Evolutionary conservation across 2,329 filamentous ascomycete species (phyloP).

Genomic region (Epicoccum nigrum): DNA sequence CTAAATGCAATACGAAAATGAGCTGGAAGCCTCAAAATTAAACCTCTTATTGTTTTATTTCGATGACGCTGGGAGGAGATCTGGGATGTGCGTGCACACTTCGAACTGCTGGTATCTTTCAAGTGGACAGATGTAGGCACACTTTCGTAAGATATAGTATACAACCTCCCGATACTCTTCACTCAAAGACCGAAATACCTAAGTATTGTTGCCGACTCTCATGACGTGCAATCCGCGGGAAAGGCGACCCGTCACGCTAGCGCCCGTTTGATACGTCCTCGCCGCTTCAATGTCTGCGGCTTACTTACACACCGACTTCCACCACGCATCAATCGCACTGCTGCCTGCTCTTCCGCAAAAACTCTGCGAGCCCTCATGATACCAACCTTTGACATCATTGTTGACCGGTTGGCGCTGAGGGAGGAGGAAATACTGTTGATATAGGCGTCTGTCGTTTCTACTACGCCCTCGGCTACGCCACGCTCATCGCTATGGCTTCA

Average conservation of each 20-base stretch:
- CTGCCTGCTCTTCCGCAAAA: slow-evolving; percentile 6
- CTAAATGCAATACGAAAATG: no score
- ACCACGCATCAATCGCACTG: slow-evolving; percentile 5
- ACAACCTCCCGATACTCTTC: no score
- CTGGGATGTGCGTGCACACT: no score
- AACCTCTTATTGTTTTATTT: no score
- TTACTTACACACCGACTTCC: slow-evolving; percentile 15
- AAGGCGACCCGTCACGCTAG: slow-evolving; percentile 5
- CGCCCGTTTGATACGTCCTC: slow-evolving; percentile 4
- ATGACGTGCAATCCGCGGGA: neutral
- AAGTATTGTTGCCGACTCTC: neutral
- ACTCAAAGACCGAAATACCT: no score
- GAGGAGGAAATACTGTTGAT: slow-evolving; percentile 27
- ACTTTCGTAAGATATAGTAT: no score
- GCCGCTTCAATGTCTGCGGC: slow-evolving; percentile 8
- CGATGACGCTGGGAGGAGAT: no score
- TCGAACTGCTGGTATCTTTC: no score
- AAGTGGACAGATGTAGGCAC: no score
- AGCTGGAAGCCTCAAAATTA: no score
- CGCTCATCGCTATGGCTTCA: slow-evolving; percentile 29
- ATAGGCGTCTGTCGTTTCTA: slow-evolving; percentile 18
- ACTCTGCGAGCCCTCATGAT: slow-evolving; percentile 22
- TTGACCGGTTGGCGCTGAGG: slow-evolving; percentile 27
- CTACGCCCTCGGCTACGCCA: no score
- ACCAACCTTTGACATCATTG: slow-evolving; percentile 8